Evolutionary conservation across 331 rosid species (phyloP).

Genomic region (Pyracantha coccinea): DNA sequence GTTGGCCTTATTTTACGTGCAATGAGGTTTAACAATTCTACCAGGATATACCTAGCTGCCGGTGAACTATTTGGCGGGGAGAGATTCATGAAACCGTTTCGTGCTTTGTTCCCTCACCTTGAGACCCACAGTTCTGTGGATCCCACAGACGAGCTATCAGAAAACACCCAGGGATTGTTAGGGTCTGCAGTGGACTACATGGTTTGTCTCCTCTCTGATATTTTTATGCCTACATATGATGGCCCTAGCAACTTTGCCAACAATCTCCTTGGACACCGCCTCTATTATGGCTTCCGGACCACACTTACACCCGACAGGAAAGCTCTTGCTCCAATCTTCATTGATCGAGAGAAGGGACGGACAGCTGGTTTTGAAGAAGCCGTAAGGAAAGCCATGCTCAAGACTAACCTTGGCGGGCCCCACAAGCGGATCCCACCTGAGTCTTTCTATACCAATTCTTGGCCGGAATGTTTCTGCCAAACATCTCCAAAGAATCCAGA

Average conservation of each 20-base stretch:
- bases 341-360: constrained; percentile 58
- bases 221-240: constrained; percentile 98
- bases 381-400: constrained; percentile 62
- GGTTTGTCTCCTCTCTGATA: constrained; percentile 98
- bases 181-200: constrained; percentile 99
- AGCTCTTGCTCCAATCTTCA: constrained; percentile 86
- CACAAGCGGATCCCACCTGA: constrained; percentile 83
- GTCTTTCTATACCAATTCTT: constrained; percentile 93
- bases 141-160: constrained; percentile 62
- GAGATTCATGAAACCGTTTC: constrained; percentile 82
- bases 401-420: constrained; percentile 83
- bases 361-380: constrained; percentile 70
- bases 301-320: constrained; percentile 89
- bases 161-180: constrained; percentile 70
- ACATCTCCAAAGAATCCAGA: constrained; percentile 51
- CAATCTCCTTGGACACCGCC: constrained; percentile 97
- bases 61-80: constrained; percentile 97
- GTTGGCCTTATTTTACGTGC: constrained; percentile 52
- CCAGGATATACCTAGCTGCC: constrained; percentile 46
- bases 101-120: constrained; percentile 66
- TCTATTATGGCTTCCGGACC: constrained; percentile 92
- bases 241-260: constrained; percentile 99
- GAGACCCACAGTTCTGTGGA: constrained; percentile 87
- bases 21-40: constrained; percentile 52
- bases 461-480: constrained; percentile 99